phyloP scores from a whole-genome alignment of 2,329 filamentous ascomycete genomes.

The Fusarium pininemorale region DNA sequence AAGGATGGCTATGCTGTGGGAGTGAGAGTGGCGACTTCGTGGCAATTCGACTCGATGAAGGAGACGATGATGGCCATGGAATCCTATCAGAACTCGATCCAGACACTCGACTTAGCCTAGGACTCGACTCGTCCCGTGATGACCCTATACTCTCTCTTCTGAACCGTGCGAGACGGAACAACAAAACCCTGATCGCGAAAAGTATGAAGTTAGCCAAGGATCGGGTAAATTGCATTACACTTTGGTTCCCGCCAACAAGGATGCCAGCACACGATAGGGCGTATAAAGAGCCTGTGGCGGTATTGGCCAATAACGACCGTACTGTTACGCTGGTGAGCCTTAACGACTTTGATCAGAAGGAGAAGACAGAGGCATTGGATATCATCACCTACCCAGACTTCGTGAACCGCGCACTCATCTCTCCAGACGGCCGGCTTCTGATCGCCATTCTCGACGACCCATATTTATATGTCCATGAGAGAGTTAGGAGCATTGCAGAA shows the following conservation, averaged over 20 bases:
- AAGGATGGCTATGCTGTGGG: constrained; percentile 91
- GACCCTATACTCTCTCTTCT: constrained; percentile 49
- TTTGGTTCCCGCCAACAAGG: constrained; percentile 64
- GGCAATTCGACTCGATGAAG: constrained; percentile 71
- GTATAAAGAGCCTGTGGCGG: constrained; percentile 67
- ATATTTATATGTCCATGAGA: constrained; percentile 82
- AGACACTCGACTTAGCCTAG: constrained; percentile 46
- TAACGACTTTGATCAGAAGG: constrained; percentile 60
- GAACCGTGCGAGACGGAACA: constrained; percentile 50
- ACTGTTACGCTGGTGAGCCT: constrained; percentile 87
- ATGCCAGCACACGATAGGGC: constrained; percentile 45
- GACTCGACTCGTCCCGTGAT: constrained; percentile 46
- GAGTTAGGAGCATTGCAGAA: constrained; percentile 52
- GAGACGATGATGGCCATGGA: constrained; percentile 43
- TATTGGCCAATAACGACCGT: constrained; percentile 90
- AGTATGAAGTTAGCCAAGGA: constrained; percentile 66
- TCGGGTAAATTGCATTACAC: constrained; percentile 72
- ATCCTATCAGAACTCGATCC: constrained; percentile 45
- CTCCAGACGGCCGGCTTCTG: constrained; percentile 83
- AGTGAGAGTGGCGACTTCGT: constrained; percentile 90
- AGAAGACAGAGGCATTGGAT: constrained; percentile 67
- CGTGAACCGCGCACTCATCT: constrained; percentile 95
- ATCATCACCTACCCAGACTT: constrained; percentile 80
- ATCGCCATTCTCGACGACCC: constrained; percentile 89
- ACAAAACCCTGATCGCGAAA: constrained; percentile 59